Evolutionary conservation across 495 filamentous ascomycete genomes (phyloP), one percentile per base, ranked within the genome.

Genomic region (Aspergillus ellipticus): DNA sequence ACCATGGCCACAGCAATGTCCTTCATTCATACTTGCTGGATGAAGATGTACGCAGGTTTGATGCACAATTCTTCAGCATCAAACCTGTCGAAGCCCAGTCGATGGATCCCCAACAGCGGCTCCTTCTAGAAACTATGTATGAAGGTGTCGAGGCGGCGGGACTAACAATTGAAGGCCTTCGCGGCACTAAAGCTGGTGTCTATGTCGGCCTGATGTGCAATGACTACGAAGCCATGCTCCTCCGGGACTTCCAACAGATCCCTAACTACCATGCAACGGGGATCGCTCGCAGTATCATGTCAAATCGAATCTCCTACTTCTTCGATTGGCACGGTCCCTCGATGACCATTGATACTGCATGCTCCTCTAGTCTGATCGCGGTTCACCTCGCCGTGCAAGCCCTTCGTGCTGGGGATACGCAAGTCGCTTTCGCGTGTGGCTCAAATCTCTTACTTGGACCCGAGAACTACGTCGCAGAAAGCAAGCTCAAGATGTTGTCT

Each of bases 91-190:
- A 85, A 66, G 73, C 82, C 54, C 58, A 59, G 10, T 48, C 62
- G 7, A 71, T 77, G 17, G 74, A 77, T 37, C 74, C 74, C 1
- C 73, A 76, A 33, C 74, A 76, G 26, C 69, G 72, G 9, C 61
- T 83, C 13, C 68, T 82, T 6, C 66, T 87, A 1, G 83, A 85
- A 59, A 67, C 69, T 2, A 73, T 77, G 8, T 86, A 82, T 31
- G 82, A 85, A 56, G 75, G 74, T 0, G 57, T 86, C 3, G 83
- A 86, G 54, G 71, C 71, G 53, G 79, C 66, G 1, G 76, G 74
- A 19, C 48, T 72, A 3, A 42, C 66, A 2, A 52, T 78, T 1
- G 60, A 73, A 20, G 42, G 51, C 0, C 50, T 82, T 7, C 53
- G 71, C 1, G 79, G 78, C 16, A 66, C 69, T 2, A 57, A 76